Evolutionary conservation across 306 rosid species (phyloP).

Genomic region (Cicer yamashitae): DNA sequence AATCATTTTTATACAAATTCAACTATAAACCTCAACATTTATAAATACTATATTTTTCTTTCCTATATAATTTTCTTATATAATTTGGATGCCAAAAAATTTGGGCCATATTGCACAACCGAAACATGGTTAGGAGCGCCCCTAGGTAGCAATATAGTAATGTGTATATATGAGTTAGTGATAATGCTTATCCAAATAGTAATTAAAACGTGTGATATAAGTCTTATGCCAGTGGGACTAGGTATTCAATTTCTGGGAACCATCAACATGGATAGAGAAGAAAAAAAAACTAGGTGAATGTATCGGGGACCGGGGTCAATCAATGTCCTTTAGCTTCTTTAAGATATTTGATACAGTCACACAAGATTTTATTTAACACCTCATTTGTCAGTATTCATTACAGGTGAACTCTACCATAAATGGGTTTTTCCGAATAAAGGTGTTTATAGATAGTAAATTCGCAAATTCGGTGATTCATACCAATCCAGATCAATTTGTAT

Average conservation of each 20-base stretch:
- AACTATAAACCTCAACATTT: too few species aligned
- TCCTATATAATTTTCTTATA: too few species aligned
- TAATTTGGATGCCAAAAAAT: too few species aligned
- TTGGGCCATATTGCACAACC: too few species aligned
- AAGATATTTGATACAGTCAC: conserved; percentile 1
- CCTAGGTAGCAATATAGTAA: not conserved
- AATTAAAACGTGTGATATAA: conserved; percentile 35
- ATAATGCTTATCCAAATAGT: conserved; percentile 29
- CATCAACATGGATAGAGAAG: not conserved
- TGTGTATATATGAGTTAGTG: not conserved
- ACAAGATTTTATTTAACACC: conserved; percentile 15
- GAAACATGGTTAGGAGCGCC: too few species aligned
- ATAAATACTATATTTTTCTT: too few species aligned
- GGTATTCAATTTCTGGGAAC: not conserved
- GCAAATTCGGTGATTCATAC: too few species aligned
- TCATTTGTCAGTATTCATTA: not conserved
- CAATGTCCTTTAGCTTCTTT: conserved; percentile 14
- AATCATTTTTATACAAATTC: too few species aligned
- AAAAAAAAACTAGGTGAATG: conserved; percentile 1
- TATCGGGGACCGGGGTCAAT: conserved; percentile 36
- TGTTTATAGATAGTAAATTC: too few species aligned
- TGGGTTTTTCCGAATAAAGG: too few species aligned
- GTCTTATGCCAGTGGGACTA: conserved; percentile 33
- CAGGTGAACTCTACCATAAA: not conserved
- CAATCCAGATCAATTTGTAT: too few species aligned